phyloP scores from a whole-genome alignment of 441 rosid species.

The Erodium texanum region DNA sequence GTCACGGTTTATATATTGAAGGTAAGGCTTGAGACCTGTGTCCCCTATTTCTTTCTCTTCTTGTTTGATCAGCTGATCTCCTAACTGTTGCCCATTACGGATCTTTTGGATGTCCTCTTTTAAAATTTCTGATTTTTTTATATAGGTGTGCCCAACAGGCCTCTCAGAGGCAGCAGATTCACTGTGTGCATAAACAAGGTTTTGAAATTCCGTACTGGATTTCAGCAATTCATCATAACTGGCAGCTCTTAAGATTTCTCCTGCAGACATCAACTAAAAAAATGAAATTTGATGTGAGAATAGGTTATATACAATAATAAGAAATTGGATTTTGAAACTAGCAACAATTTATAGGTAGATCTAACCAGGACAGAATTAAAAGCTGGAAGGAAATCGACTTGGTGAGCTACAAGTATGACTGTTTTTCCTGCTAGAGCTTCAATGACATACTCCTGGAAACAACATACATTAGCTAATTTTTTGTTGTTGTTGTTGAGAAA shows the following conservation, averaged over 20 bases:
- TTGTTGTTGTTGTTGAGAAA: not conserved
- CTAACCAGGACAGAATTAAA: constrained; percentile 39
- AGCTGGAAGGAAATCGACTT: constrained; percentile 53
- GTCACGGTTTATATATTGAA: constrained; percentile 32
- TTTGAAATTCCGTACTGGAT: constrained; percentile 27
- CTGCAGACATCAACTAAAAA: constrained; percentile 34
- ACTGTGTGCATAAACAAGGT: constrained; percentile 38
- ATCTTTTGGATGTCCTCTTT: constrained; percentile 24
- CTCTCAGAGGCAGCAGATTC: constrained; percentile 17
- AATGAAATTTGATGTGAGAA: not conserved
- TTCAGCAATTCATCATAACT: constrained; percentile 26
- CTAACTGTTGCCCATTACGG: constrained; percentile 1
- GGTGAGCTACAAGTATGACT: constrained; percentile 49
- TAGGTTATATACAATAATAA: not conserved
- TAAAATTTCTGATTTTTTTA: not conserved
- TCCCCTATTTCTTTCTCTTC: constrained; percentile 45
- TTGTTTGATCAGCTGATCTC: constrained; percentile 35
- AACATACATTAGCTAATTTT: not conserved
- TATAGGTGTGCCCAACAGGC: not conserved
- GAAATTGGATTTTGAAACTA: not conserved
- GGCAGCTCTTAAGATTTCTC: constrained; percentile 25
- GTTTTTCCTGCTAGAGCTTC: constrained; percentile 34
- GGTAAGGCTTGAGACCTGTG: constrained; percentile 40
- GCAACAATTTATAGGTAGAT: too few species aligned
- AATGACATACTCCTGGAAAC: constrained; percentile 39